Evolutionary conservation across 1,139 yeast species (phyloP).

Genomic region (Blastobotrys malaysiensis): DNA sequence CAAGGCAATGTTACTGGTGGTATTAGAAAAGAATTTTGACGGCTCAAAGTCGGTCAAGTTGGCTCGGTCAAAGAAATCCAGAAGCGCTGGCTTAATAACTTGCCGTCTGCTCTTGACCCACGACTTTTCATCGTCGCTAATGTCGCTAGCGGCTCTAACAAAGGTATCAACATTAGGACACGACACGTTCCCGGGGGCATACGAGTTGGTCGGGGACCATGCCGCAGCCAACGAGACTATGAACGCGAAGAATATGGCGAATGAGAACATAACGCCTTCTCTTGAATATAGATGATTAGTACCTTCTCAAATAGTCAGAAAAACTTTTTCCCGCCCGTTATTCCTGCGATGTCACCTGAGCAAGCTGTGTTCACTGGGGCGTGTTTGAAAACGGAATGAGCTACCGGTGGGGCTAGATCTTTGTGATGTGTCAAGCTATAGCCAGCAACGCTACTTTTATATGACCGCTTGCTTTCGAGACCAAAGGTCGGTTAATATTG

Average conservation of each 20-base stretch:
- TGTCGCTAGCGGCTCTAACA: constrained; percentile 20
- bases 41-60: constrained; percentile 58
- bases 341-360: too few relatives aligned
- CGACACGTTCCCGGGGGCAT: constrained; percentile 25
- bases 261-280: background rate
- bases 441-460: too few relatives aligned
- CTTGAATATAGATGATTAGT: background rate
- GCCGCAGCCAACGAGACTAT: constrained; percentile 11
- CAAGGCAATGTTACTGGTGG: constrained; percentile 53
- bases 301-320: too few relatives aligned
- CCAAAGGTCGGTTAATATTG: background rate
- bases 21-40: constrained; percentile 40
- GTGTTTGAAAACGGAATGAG: too few relatives aligned
- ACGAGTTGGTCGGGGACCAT: constrained; percentile 22
- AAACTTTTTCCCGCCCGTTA: background rate
- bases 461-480: too few relatives aligned
- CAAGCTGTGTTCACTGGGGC: too few relatives aligned
- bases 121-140: constrained; percentile 20
- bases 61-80: constrained; percentile 51
- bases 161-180: constrained; percentile 24
- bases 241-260: background rate
- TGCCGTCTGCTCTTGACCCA: constrained; percentile 41
- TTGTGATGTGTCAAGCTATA: too few relatives aligned
- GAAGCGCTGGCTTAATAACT: constrained; percentile 49
- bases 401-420: too few relatives aligned